Percentiles rank a stretch among this genome's conserved stretches.
Evolutionary conservation across 164 flowering plant species (phyloP).

Genomic region (Sedum album): DNA sequence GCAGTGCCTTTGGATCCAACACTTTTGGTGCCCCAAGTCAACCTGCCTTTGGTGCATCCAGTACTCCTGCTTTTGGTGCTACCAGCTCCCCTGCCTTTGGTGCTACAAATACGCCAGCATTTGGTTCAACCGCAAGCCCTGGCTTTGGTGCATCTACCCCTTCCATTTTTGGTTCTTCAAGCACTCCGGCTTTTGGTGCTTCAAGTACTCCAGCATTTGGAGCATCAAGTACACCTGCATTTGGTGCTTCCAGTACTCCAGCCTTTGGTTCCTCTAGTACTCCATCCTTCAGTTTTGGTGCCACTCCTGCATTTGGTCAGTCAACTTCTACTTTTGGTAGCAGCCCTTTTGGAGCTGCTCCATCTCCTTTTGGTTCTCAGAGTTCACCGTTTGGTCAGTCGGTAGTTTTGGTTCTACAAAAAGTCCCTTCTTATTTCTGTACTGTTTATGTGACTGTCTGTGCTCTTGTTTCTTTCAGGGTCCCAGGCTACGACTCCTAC

Average conservation of each 20-base stretch:
- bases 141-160: conserved; percentile 46
- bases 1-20: too few relatives aligned
- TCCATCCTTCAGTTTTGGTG: conserved; percentile 38
- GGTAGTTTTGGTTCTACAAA: background rate
- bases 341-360: conserved; percentile 47
- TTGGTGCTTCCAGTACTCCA: conserved; percentile 27
- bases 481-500: conserved; percentile 40
- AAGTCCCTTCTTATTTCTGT: background rate
- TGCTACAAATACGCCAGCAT: conserved; percentile 42
- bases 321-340: conserved; percentile 67
- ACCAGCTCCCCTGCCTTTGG: conserved; percentile 51
- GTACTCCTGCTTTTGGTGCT: conserved; percentile 54
- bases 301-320: conserved; percentile 66
- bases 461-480: background rate
- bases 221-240: conserved; percentile 12
- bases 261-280: conserved; percentile 36
- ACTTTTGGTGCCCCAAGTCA: conserved; percentile 63
- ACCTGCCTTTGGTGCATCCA: conserved; percentile 50
- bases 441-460: background rate
- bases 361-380: conserved; percentile 64
- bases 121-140: conserved; percentile 32
- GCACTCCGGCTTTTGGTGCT: conserved; percentile 46
- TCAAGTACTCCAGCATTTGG: conserved; percentile 22
- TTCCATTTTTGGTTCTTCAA: too few relatives aligned
- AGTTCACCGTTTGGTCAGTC: conserved; percentile 55